Conservation (phyloP, 2,329 filamentous ascomycete genomes). For the Phyllosticta capitalensis region DNA sequence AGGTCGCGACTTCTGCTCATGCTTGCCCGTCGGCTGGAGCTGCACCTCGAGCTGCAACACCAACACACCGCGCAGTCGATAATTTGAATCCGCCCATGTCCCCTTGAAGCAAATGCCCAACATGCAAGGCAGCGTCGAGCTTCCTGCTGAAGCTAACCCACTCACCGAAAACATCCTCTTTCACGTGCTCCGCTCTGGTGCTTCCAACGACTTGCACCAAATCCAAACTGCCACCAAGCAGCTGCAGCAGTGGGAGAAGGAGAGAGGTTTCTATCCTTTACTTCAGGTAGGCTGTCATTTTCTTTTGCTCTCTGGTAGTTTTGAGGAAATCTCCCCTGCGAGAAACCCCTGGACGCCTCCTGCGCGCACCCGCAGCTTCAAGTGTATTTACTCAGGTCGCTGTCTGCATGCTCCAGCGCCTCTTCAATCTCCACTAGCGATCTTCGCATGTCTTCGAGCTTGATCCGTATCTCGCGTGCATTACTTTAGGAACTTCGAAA, state of each 20-base stretch:
- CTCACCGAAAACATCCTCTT: constrained; percentile 39
- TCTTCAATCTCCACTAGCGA: not conserved
- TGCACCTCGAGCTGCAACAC: constrained; percentile 1
- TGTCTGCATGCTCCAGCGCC: not conserved
- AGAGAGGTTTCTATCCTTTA: constrained; percentile 38
- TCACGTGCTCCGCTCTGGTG: constrained; percentile 39
- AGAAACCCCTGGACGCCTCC: not conserved
- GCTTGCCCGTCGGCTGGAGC: not conserved
- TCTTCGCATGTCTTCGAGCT: not conserved
- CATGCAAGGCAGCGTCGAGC: constrained; percentile 51
- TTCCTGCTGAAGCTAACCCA: constrained; percentile 66
- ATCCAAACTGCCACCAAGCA: constrained; percentile 45
- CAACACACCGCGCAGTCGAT: constrained; percentile 1
- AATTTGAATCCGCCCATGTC: not conserved
- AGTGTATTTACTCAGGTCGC: not conserved
- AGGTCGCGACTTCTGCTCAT: constrained; percentile 2
- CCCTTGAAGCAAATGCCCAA: not conserved
- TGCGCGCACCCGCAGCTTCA: not conserved
- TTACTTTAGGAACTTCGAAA: not conserved
- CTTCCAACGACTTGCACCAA: constrained; percentile 38
- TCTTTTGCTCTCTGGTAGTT: not conserved
- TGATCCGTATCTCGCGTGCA: too few species aligned
- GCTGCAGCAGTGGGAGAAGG: constrained; percentile 42
- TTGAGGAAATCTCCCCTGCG: not conserved
- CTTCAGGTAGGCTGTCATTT: constrained; percentile 27